A percentile compares a stretch with the other conserved stretches of the same genome.
These are phyloP conservation scores for Cordyceps militaris DNA, from an alignment of 2,329 filamentous ascomycete species.

Conservation along the genomic window DNA sequence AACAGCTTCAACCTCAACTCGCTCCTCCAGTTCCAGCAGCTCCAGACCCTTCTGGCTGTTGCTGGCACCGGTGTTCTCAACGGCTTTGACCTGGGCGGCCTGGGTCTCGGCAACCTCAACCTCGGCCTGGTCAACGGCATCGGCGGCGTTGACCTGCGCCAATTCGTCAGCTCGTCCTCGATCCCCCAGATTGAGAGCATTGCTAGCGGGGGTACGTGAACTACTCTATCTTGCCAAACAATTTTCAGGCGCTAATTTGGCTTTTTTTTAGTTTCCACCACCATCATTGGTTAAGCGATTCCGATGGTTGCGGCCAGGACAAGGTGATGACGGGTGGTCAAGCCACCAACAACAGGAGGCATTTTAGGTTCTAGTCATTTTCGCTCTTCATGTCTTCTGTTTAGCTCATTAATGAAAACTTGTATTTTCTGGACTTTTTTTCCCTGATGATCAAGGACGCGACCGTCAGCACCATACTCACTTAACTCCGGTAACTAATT, in stretches of 20 bases:
- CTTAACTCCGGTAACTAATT: no score
- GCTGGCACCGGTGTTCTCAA: conserved; percentile 25
- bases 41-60: conserved; percentile 32
- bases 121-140: conserved; percentile 25
- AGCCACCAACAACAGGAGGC: not conserved
- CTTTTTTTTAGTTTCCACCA: conserved; percentile 4
- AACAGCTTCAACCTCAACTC: conserved; percentile 34
- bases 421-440: not conserved
- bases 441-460: no score
- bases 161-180: conserved; percentile 24
- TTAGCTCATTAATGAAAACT: conserved; percentile 3
- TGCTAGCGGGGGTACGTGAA: conserved; percentile 20
- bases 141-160: conserved; percentile 22
- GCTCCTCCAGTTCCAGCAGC: conserved; percentile 34
- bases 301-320: not conserved
- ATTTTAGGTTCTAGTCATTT: not conserved
- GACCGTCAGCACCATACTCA: no score
- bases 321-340: not conserved
- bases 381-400: not conserved
- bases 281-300: conserved; percentile 6
- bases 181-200: conserved; percentile 24
- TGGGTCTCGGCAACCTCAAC: conserved; percentile 23
- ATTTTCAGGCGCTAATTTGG: not conserved
- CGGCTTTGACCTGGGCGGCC: conserved; percentile 21
- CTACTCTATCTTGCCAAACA: not conserved